phyloP scores from a whole-genome alignment of 257 asterid species.

The Solanum virginianum region DNA sequence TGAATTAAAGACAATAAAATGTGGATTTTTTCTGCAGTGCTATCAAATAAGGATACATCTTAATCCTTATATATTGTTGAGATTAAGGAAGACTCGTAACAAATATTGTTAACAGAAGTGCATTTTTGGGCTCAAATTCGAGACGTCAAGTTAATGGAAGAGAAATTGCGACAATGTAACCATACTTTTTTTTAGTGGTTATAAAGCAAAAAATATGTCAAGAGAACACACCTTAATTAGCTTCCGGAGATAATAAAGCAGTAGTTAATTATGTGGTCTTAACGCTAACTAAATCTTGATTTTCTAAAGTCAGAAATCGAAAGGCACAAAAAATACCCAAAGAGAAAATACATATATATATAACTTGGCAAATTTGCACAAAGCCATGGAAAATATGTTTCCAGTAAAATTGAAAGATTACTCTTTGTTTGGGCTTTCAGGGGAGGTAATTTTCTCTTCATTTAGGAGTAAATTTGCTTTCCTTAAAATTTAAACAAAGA shows the following conservation, averaged over 20 bases:
- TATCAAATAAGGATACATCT: background rate
- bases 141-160: background rate
- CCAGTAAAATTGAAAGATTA: background rate
- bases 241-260: background rate
- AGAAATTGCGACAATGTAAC: background rate
- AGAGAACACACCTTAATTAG: background rate
- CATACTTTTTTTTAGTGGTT: background rate
- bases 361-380: background rate
- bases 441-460: background rate
- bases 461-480: too few species aligned
- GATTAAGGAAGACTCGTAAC: background rate
- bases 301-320: background rate
- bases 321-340: background rate
- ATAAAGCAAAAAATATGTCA: background rate
- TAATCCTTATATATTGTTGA: background rate
- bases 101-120: background rate
- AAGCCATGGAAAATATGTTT: background rate
- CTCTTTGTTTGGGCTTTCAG: background rate
- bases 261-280: background rate
- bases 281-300: background rate
- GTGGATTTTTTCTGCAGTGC: background rate
- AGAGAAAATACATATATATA: background rate
- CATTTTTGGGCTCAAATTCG: background rate
- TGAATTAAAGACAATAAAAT: background rate
- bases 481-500: background rate